Conservation (phyloP, 2,329 filamentous ascomycete genomes). For the Onygena corvina region DNA sequence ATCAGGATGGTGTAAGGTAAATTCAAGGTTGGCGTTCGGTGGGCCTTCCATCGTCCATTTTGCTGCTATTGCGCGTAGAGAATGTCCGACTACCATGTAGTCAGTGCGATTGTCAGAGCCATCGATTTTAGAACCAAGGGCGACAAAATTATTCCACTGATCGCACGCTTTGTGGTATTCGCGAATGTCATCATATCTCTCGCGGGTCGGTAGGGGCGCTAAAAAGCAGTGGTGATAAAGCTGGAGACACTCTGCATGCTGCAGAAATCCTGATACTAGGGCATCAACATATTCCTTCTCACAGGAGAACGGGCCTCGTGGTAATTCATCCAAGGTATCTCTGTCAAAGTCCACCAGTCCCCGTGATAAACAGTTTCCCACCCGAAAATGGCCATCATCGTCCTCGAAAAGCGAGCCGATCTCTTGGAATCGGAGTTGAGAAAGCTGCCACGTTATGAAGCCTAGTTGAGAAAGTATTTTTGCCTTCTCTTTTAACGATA, state of each 20-base stretch:
- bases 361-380: constrained; percentile 18
- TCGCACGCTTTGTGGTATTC: constrained; percentile 16
- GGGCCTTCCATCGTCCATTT: constrained; percentile 7
- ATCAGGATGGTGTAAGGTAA: constrained; percentile 24
- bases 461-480: constrained; percentile 23
- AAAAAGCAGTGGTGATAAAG: constrained; percentile 16
- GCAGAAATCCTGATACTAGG: constrained; percentile 15
- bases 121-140: constrained; percentile 18
- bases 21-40: constrained; percentile 9
- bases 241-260: constrained; percentile 5
- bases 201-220: constrained; percentile 8
- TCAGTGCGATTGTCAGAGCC: constrained; percentile 19
- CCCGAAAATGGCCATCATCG: constrained; percentile 12
- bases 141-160: constrained; percentile 20
- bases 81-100: constrained; percentile 18
- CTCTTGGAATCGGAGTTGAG: constrained; percentile 19
- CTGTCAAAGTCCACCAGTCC: constrained; percentile 17
- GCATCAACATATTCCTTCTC: constrained; percentile 17
- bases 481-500: constrained; percentile 16
- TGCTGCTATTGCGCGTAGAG: constrained; percentile 16
- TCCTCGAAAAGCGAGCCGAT: constrained; percentile 24
- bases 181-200: constrained; percentile 8
- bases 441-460: constrained; percentile 19
- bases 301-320: constrained; percentile 18
- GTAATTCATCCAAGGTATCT: constrained; percentile 14